Evolutionary conservation across 2,329 filamentous ascomycete species (phyloP).

Genomic region (Cladophialophora psammophila): DNA sequence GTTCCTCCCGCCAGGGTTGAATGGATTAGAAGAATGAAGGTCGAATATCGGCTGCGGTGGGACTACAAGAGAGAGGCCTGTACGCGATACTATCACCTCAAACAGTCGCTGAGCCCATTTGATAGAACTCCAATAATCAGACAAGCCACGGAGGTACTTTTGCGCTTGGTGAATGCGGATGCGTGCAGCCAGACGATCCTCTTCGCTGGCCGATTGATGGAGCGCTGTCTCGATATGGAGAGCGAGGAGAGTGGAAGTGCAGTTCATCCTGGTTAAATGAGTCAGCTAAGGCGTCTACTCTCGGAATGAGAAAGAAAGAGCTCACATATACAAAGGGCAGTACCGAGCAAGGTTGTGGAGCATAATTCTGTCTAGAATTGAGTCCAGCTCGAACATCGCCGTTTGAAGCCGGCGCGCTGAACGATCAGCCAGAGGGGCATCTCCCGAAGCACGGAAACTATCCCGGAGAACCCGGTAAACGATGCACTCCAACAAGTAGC

Average conservation of each 20-base stretch:
- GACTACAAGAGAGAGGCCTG: background rate
- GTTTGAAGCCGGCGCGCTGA: background rate
- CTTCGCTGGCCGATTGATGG: background rate
- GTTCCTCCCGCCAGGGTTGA: too few relatives aligned
- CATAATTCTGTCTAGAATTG: background rate
- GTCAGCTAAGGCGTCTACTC: background rate
- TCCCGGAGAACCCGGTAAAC: too few relatives aligned
- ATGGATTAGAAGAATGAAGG: too few relatives aligned
- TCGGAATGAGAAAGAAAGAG: background rate
- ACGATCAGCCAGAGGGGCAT: too few relatives aligned
- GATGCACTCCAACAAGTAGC: too few relatives aligned
- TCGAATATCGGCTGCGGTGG: too few relatives aligned
- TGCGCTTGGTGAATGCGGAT: background rate
- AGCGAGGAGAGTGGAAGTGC: background rate
- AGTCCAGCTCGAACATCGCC: background rate
- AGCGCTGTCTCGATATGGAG: background rate
- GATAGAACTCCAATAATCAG: background rate
- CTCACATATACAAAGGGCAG: background rate
- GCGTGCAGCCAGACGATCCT: background rate
- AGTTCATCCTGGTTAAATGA: background rate
- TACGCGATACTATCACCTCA: background rate
- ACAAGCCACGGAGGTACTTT: background rate
- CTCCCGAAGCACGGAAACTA: too few relatives aligned
- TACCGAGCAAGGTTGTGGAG: background rate
- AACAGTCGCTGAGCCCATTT: background rate